phyloP scores from a whole-genome alignment of 2,329 filamentous ascomycete genomes.

The Botrytis galanthina region DNA sequence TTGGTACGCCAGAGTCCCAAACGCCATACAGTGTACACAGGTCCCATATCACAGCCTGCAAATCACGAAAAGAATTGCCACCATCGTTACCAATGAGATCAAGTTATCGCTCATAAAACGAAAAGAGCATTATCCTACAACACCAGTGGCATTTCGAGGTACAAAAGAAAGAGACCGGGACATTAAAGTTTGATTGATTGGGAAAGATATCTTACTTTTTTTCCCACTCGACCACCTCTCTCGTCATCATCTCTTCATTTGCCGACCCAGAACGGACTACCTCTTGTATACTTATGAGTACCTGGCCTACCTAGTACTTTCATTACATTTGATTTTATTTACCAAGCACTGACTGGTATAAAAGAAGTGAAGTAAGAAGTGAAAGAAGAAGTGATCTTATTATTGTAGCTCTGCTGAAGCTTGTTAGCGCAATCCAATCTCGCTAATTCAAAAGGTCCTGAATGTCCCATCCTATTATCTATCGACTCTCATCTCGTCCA shows the following conservation, averaged over 20 bases:
- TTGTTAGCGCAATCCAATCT: constrained; percentile 21
- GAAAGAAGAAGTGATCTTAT: background rate
- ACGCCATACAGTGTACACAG: constrained; percentile 1
- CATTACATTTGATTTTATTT: background rate
- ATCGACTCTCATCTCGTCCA: constrained; percentile 17
- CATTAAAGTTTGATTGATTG: constrained; percentile 1
- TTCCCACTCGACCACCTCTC: background rate
- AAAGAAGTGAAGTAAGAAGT: constrained; percentile 1
- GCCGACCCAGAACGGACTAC: constrained; percentile 6
- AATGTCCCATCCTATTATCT: constrained; percentile 21
- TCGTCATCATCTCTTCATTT: background rate
- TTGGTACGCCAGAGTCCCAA: constrained; percentile 3
- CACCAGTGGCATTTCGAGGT: background rate
- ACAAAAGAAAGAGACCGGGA: background rate
- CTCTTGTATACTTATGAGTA: background rate
- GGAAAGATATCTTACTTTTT: background rate
- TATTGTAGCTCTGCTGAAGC: constrained; percentile 13
- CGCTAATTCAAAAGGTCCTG: constrained; percentile 20
- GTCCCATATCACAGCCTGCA: constrained; percentile 8
- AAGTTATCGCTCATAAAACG: background rate
- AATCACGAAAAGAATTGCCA: constrained; percentile 2
- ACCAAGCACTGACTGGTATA: background rate
- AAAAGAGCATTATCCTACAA: background rate
- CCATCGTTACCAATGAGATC: background rate
- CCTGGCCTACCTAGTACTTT: background rate